Evolutionary conservation across 106 monocot species (phyloP), one percentile per base, ranked within the genome.

Genomic region (Phalaenopsis aphrodite): DNA sequence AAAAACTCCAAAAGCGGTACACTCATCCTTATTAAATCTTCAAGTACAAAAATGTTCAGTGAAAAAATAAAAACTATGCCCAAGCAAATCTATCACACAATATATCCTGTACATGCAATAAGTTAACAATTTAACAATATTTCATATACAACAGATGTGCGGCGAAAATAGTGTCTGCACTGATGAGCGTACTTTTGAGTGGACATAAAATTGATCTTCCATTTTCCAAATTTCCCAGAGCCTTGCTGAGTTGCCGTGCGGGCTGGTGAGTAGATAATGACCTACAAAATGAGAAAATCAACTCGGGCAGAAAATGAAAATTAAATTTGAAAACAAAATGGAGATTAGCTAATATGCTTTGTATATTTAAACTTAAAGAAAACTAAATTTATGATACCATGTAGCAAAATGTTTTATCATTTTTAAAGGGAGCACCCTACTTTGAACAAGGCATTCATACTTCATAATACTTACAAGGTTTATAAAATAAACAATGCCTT

Each of bases 141-240:
- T 67, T 68, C 37, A 68, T 68, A 68, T 3, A 68, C 68, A 38
- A 68, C 3, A 68, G 11, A 11, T 37, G 12, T 74, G 42, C n/a
- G 7, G 41, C 19, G 42, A 43, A 42, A 74, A 45, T 18, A 74
- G 43, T 74, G 36, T 49, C n/a, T 49, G n/a, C 49, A 48, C 11
- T n/a, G 49, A 76, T 49, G 21, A 30, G 12, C 90, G 77, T 92
- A 96, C 96, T 96, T 96, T 57, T 96, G 96, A 9, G 93, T 96
- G 37, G 96, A 96, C 90, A 96, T 80, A 71, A 96, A 96, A 87
- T 94, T 93, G 85, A 99, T 99, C 79, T 91, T 99, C 98, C 98
- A 99, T 77, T 64, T 88, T 64, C 98, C 94, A 48, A 94, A 86
- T 84, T 94, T 99, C 55, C 97, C 97, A 75, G 92, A 92, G 81